Percentiles rank a stretch among this genome's conserved stretches.
phyloP scores from a whole-genome alignment of 1,284 basidiomycete genomes.

The Cerioporus squamosus region DNA sequence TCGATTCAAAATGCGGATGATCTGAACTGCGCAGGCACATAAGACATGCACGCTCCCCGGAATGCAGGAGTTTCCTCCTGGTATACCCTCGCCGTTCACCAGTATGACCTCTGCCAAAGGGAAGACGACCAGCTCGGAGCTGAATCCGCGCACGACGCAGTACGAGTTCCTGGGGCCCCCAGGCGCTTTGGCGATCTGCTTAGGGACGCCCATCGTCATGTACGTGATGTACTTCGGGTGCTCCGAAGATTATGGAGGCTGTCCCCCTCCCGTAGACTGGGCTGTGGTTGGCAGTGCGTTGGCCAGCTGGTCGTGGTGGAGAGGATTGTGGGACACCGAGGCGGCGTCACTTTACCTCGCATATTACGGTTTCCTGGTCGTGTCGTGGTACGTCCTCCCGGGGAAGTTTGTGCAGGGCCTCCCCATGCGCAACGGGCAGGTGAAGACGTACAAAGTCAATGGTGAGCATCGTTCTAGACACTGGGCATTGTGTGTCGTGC shows the following conservation, averaged over 20 bases:
- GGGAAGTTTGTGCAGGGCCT: constrained; percentile 87
- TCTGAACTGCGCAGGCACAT: background rate
- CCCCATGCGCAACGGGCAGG: constrained; percentile 77
- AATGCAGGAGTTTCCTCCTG: no score
- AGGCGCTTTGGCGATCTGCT: constrained; percentile 76
- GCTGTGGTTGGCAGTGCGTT: constrained; percentile 52
- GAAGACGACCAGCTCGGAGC: constrained; percentile 19
- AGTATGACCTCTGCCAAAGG: background rate
- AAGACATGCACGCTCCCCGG: no score
- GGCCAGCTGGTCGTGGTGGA: constrained; percentile 63
- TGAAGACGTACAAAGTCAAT: constrained; percentile 93
- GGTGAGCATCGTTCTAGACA: constrained; percentile 53
- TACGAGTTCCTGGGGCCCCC: constrained; percentile 90
- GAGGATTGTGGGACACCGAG: constrained; percentile 78
- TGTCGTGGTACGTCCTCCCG: constrained; percentile 85
- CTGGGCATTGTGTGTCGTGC: background rate
- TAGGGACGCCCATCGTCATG: constrained; percentile 74
- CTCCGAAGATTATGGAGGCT: constrained; percentile 78
- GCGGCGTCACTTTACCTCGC: constrained; percentile 80
- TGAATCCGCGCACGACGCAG: constrained; percentile 70
- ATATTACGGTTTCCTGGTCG: constrained; percentile 91
- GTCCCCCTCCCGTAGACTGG: constrained; percentile 59
- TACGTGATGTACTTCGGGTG: constrained; percentile 91
- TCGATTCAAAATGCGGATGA: background rate
- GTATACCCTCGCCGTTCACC: background rate